Percentiles rank a stretch among this genome's conserved stretches.
Conservation (phyloP, 345 rosid genomes). For the Cardamine resedifolia region DNA sequence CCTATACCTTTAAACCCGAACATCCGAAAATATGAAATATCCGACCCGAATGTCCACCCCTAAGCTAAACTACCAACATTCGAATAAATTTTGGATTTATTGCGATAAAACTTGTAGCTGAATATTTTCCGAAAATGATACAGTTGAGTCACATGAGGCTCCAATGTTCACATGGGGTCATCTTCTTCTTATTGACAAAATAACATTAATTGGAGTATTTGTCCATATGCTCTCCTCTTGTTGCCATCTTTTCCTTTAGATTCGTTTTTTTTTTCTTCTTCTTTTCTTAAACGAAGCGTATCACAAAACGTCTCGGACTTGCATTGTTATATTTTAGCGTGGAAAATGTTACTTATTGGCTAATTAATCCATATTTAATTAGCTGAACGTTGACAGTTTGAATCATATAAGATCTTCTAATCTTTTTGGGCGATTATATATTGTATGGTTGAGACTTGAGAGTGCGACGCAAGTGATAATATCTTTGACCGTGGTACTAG, state of each 20-base stretch:
- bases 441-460: slow-evolving; percentile 9
- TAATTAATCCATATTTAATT: neutral
- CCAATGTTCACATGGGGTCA: slow-evolving; percentile 43
- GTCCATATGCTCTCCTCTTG: slow-evolving; percentile 33
- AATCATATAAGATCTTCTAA: neutral
- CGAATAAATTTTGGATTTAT: slow-evolving; percentile 16
- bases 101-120: slow-evolving; percentile 15
- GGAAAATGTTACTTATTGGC: slow-evolving; percentile 1
- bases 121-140: slow-evolving; percentile 29
- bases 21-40: too few species aligned
- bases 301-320: neutral
- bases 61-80: neutral
- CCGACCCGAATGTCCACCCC: too few species aligned
- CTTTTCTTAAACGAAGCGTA: slow-evolving; percentile 5
- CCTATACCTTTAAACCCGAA: too few species aligned
- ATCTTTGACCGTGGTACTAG: slow-evolving; percentile 26
- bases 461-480: slow-evolving; percentile 4
- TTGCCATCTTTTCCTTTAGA: slow-evolving; percentile 16
- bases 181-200: slow-evolving; percentile 40
- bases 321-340: neutral
- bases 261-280: slow-evolving; percentile 18
- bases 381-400: neutral
- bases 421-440: too few species aligned
- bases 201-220: slow-evolving; percentile 33
- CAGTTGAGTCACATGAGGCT: slow-evolving; percentile 37